phyloP scores from a whole-genome alignment of 495 filamentous ascomycete genomes.

The Cercophora newfieldiana region DNA sequence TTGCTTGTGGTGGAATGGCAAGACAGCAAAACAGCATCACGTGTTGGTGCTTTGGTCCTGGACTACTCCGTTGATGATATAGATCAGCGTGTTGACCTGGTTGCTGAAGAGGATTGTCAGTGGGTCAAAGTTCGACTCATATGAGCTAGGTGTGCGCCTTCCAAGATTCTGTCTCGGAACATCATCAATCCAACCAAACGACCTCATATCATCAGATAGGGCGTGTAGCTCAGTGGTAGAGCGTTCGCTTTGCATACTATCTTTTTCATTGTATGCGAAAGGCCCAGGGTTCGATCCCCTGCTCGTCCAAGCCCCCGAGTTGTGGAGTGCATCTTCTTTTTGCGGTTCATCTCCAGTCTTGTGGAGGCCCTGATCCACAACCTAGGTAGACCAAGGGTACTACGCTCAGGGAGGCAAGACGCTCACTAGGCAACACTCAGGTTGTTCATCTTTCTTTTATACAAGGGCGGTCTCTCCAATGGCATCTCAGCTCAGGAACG shows the following conservation, averaged over 20 bases:
- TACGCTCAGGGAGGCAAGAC: not conserved
- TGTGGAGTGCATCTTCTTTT: not conserved
- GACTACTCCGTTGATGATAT: not conserved
- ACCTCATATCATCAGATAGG: not conserved
- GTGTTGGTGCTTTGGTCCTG: not conserved
- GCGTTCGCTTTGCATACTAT: constrained; percentile 1
- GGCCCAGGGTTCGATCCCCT: not conserved
- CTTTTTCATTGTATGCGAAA: not conserved
- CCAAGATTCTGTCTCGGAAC: no score
- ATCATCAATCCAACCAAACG: no score
- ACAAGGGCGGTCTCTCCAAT: no score
- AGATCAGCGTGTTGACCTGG: not conserved
- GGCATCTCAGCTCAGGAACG: no score
- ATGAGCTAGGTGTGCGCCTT: not conserved
- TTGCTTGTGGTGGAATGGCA: not conserved
- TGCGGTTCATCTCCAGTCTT: not conserved
- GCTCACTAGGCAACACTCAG: no score
- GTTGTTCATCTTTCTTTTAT: no score
- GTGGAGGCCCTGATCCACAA: not conserved
- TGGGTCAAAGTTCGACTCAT: not conserved
- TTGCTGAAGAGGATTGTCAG: not conserved
- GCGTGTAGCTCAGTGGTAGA: not conserved
- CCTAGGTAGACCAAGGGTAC: not conserved
- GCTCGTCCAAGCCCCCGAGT: not conserved
- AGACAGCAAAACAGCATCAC: not conserved